Conservation (phyloP, 139 green algal species). For the Desmodesmus armatus region DNA sequence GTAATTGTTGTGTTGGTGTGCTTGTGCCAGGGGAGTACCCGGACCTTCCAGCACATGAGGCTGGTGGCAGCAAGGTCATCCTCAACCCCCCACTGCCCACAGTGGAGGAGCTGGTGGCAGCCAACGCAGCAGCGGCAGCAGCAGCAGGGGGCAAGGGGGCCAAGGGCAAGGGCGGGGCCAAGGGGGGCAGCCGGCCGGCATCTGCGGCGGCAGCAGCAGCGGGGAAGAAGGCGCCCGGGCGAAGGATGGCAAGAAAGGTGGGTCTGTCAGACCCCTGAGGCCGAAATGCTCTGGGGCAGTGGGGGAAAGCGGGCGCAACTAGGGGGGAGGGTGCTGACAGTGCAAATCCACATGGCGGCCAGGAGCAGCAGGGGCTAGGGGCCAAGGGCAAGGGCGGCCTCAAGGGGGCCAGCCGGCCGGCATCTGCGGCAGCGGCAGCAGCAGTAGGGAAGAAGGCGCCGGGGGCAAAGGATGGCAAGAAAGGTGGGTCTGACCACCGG, state of each 20-base stretch:
- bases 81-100: constrained; percentile 76
- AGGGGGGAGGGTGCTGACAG: not conserved
- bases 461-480: constrained; percentile 49
- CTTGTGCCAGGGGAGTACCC: constrained; percentile 78
- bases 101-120: constrained; percentile 55
- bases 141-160: constrained; percentile 57
- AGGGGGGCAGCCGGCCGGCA: constrained; percentile 54
- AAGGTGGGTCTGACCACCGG: too few relatives aligned
- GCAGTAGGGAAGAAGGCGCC: constrained; percentile 34
- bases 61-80: constrained; percentile 85
- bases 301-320: not conserved
- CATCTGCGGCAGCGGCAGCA: constrained; percentile 52
- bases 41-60: constrained; percentile 79
- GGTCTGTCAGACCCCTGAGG: not conserved
- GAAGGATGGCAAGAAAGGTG: constrained; percentile 30
- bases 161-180: constrained; percentile 57
- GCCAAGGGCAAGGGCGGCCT: constrained; percentile 54
- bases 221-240: constrained; percentile 39
- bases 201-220: constrained; percentile 54
- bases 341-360: constrained; percentile 10
- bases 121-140: constrained; percentile 51
- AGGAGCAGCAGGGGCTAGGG: constrained; percentile 56
- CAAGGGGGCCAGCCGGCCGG: constrained; percentile 59
- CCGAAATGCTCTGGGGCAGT: too few relatives aligned
- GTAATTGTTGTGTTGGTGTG: constrained; percentile 1